A percentile compares a stretch with the other conserved stretches of the same genome.
Conservation (phyloP, 225 moss, liverwort and hornwort species). For the Takakia lepidozioides region DNA sequence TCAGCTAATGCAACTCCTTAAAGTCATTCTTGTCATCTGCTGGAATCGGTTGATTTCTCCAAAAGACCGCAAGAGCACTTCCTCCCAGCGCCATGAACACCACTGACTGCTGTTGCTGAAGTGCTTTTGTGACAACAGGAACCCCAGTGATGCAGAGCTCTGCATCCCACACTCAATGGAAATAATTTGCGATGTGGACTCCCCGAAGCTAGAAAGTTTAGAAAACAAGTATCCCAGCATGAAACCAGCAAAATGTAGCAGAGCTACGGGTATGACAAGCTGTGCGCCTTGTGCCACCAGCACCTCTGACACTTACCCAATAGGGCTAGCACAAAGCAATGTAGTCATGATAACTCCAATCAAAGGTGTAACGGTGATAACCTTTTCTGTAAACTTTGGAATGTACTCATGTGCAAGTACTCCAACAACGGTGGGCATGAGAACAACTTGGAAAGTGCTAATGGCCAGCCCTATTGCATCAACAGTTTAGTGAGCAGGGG, state of each 20-base stretch:
- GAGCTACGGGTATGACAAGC: constrained; percentile 79
- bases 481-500: constrained; percentile 90
- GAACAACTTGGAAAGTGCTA: constrained; percentile 97
- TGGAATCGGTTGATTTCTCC: constrained; percentile 89
- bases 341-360: constrained; percentile 94
- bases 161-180: constrained; percentile 99
- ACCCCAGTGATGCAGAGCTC: constrained; percentile 93
- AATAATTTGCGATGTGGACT: constrained; percentile 80
- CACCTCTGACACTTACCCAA: constrained; percentile 90
- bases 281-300: constrained; percentile 83
- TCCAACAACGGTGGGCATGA: constrained; percentile 85
- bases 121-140: constrained; percentile 95
- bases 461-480: constrained; percentile 92
- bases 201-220: constrained; percentile 69
- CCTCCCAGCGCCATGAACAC: constrained; percentile 99
- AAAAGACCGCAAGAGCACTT: constrained; percentile 80
- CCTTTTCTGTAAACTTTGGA: constrained; percentile 81
- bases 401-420: constrained; percentile 87
- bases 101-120: constrained; percentile 99
- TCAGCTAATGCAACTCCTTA: constrained; percentile 48
- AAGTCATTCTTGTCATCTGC: constrained; percentile 96
- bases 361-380: constrained; percentile 75
- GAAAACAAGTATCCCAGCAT: constrained; percentile 83
- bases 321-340: constrained; percentile 90
- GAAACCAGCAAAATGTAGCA: constrained; percentile 79